Percentiles rank a stretch among this genome's conserved stretches.
These are phyloP conservation scores for Xylariaceae sp. DNA, from an alignment of 2,329 filamentous ascomycete species.

Conservation along the genomic window DNA sequence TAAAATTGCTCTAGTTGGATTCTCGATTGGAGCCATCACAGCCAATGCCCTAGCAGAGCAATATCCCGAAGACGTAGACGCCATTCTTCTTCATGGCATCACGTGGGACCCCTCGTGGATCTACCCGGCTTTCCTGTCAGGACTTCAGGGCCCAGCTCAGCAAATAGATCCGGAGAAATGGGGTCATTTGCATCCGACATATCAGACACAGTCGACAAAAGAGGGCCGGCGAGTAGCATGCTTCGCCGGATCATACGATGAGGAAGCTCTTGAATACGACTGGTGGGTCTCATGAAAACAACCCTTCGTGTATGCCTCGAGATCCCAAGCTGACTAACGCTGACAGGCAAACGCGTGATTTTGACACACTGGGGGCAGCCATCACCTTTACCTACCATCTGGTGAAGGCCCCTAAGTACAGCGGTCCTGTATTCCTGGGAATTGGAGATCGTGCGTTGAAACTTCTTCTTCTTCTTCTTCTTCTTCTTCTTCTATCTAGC, in stretches of 20 bases:
- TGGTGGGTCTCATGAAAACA: constrained; percentile 8
- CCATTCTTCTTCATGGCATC: constrained; percentile 15
- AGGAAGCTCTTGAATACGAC: constrained; percentile 8
- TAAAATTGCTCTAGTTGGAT: constrained; percentile 14
- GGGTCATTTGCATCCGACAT: constrained; percentile 11
- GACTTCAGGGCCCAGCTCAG: constrained; percentile 14
- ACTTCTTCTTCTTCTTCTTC: too few species aligned
- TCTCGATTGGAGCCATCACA: constrained; percentile 13
- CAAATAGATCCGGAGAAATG: constrained; percentile 14
- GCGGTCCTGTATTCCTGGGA: constrained; percentile 18
- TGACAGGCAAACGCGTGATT: constrained; percentile 14
- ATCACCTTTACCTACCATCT: constrained; percentile 20
- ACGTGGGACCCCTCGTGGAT: constrained; percentile 15
- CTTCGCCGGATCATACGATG: constrained; percentile 17
- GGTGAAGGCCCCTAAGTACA: constrained; percentile 13
- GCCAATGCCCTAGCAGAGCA: constrained; percentile 13
- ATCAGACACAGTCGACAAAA: constrained; percentile 17
- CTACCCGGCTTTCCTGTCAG: constrained; percentile 20
- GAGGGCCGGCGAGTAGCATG: constrained; percentile 15
- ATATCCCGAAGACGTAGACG: constrained; percentile 16
- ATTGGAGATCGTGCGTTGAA: constrained; percentile 11
- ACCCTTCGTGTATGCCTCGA: neutral
- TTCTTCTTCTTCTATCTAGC: too few species aligned
- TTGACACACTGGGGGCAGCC: constrained; percentile 19
- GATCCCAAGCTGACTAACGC: neutral